Evolutionary conservation across 768 basidiomycete genomes (phyloP).

Genomic region (Boletellus sp.): DNA sequence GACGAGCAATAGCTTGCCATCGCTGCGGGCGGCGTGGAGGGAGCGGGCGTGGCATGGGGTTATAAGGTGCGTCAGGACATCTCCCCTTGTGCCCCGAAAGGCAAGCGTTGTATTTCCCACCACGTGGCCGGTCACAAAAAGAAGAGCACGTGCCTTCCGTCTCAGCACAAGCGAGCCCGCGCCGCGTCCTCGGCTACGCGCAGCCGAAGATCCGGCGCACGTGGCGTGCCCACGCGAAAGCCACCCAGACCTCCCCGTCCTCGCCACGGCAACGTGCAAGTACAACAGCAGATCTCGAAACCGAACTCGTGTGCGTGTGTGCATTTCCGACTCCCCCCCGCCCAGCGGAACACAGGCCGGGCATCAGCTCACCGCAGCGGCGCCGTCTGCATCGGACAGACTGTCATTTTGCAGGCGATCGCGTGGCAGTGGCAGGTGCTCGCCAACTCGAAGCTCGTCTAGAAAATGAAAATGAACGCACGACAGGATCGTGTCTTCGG

Average conservation of each 20-base stretch:
- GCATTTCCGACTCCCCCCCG: no score
- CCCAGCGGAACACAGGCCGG: conserved; percentile 1
- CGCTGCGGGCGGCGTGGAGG: background rate
- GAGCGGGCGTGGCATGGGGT: no score
- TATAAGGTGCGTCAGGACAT: background rate
- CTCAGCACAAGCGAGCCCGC: conserved; percentile 21
- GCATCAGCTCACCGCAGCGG: conserved; percentile 23
- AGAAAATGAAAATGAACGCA: conserved; percentile 31
- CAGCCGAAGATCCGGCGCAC: conserved; percentile 28
- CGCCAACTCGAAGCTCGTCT: conserved; percentile 22
- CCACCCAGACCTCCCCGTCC: no score
- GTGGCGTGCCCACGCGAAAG: conserved; percentile 20
- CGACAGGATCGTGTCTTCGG: conserved; percentile 26
- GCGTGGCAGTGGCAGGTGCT: conserved; percentile 24
- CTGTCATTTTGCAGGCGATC: conserved; percentile 35
- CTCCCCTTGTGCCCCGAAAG: conserved; percentile 30
- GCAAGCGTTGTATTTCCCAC: conserved; percentile 28
- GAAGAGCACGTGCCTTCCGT: background rate
- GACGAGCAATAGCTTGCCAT: conserved; percentile 29
- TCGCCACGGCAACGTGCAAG: no score
- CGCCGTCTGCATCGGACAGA: conserved; percentile 21
- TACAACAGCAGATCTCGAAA: no score
- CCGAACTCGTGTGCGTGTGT: no score
- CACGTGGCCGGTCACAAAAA: conserved; percentile 27
- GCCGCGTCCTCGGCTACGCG: conserved; percentile 8